Conservation (phyloP, 495 filamentous ascomycete species). For the Aspergillus saccharolyticus region DNA sequence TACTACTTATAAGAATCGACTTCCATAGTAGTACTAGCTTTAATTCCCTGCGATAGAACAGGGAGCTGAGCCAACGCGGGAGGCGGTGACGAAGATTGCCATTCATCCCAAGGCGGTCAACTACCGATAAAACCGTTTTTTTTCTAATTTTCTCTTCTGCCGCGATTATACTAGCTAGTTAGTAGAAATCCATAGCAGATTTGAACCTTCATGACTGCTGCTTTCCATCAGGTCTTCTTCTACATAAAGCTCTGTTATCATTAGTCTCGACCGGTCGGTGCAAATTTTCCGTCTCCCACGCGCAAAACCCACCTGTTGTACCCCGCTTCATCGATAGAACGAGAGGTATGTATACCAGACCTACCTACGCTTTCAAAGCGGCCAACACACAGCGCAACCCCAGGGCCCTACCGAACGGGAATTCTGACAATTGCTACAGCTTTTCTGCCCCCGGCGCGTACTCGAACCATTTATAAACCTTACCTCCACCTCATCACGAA, state of each 20-base stretch:
- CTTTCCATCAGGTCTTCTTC: not conserved
- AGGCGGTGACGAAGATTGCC: not conserved
- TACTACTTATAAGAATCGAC: too few species aligned
- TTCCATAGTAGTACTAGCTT: too few species aligned
- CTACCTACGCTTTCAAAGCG: not conserved
- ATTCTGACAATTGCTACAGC: not conserved
- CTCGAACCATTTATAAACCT: not conserved
- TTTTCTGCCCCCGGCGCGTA: not conserved
- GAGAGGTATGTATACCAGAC: not conserved
- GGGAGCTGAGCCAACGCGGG: not conserved
- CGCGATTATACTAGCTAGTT: not conserved
- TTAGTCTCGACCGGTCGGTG: too few species aligned
- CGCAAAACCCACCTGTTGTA: not conserved
- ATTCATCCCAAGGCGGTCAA: conserved; percentile 18
- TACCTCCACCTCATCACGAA: conserved; percentile 3
- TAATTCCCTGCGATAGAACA: too few species aligned
- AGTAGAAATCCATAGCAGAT: not conserved
- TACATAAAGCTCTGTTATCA: not conserved
- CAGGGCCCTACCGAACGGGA: too few species aligned
- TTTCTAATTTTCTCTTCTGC: conserved; percentile 15
- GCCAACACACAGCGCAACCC: too few species aligned
- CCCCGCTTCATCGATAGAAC: not conserved
- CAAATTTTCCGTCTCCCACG: not conserved
- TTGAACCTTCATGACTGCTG: not conserved
- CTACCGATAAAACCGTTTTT: conserved; percentile 21